Percentiles rank a stretch among this genome's conserved stretches.
phyloP scores from a whole-genome alignment of 768 basidiomycete genomes.

The Lactarius deliciosus region DNA sequence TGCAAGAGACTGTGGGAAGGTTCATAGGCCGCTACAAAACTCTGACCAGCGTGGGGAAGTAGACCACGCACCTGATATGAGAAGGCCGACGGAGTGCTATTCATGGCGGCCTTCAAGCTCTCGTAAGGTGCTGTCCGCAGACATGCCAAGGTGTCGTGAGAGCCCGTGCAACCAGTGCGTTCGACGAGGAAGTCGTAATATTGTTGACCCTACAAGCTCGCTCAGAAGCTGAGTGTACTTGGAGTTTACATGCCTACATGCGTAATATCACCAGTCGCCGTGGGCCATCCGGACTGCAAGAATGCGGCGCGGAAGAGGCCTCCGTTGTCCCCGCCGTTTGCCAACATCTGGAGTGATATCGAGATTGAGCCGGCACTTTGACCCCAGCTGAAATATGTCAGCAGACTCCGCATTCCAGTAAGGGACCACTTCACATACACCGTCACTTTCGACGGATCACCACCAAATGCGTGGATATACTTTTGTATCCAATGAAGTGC shows the following conservation, averaged over 20 bases:
- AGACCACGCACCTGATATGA: conserved; percentile 34
- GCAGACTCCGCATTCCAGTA: background rate
- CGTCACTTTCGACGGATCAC: conserved; percentile 59
- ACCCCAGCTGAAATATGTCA: conserved; percentile 41
- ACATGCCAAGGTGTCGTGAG: conserved; percentile 43
- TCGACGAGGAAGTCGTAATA: conserved; percentile 44
- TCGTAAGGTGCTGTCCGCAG: conserved; percentile 40
- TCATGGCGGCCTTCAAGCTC: conserved; percentile 36
- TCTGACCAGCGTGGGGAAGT: background rate
- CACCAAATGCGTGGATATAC: conserved; percentile 62
- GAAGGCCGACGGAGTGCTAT: conserved; percentile 35
- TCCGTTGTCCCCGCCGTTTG: conserved; percentile 39
- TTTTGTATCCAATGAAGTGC: conserved; percentile 66
- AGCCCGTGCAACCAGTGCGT: conserved; percentile 38
- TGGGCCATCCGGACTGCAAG: conserved; percentile 45
- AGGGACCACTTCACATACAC: conserved; percentile 40
- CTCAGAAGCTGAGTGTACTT: background rate
- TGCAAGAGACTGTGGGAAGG: conserved; percentile 29
- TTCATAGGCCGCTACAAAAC: background rate
- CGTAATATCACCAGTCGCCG: conserved; percentile 35
- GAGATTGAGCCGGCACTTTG: conserved; percentile 54
- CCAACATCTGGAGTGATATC: conserved; percentile 43
- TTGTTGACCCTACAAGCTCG: conserved; percentile 32
- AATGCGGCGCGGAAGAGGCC: conserved; percentile 44
- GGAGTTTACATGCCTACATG: conserved; percentile 37